A percentile compares a stretch with the other conserved stretches of the same genome.
phyloP scores from a whole-genome alignment of 306 rosid species.

The Elaeagnus macrophylla region DNA sequence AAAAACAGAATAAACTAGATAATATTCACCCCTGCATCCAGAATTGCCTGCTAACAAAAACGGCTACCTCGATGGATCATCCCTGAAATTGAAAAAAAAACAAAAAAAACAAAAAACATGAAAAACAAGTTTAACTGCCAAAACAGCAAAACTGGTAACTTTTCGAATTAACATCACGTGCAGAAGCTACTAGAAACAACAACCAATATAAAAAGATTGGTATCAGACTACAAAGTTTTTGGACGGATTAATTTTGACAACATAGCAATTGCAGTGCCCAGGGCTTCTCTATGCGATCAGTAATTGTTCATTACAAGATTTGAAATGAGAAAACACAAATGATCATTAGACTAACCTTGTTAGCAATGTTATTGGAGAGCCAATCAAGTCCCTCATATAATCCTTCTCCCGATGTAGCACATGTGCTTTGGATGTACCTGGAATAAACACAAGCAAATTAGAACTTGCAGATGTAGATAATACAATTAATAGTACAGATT shows the following conservation, averaged over 20 bases:
- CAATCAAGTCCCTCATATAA: conserved; percentile 97
- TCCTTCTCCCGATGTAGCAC: conserved; percentile 99
- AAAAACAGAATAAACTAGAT: conserved; percentile 51
- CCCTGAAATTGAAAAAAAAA: conserved; percentile 37
- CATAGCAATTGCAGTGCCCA: neutral
- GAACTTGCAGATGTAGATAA: neutral
- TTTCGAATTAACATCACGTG: neutral
- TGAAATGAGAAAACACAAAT: neutral
- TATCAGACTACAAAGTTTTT: no score
- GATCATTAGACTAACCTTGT: conserved; percentile 41
- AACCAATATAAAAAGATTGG: no score
- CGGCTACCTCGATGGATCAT: conserved; percentile 31
- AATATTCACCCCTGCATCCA: conserved; percentile 96
- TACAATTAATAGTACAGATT: neutral
- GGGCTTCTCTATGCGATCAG: neutral
- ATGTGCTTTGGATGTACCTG: conserved; percentile 99
- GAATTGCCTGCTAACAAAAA: conserved; percentile 47
- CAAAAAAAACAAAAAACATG: neutral
- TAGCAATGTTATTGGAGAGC: conserved; percentile 99
- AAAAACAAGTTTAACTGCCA: neutral
- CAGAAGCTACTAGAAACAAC: no score
- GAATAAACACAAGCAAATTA: neutral
- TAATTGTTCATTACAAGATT: neutral
- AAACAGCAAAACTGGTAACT: neutral
- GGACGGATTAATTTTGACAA: no score